phyloP scores from a whole-genome alignment of 2,329 filamentous ascomycete species.

The Ophiosphaerella korrae region DNA sequence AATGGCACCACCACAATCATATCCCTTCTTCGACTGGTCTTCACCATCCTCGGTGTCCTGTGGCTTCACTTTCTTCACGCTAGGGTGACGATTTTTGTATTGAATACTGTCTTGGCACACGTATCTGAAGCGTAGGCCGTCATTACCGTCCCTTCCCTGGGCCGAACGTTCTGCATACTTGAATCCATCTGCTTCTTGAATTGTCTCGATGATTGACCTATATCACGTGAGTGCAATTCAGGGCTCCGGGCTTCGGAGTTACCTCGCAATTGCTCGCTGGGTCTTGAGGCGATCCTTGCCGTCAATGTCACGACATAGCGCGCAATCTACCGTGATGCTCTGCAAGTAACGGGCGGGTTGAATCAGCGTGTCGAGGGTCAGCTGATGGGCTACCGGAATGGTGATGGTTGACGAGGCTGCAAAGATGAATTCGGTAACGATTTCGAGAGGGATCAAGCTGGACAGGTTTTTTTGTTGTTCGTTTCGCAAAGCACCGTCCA shows the following conservation, averaged over 20 bases:
- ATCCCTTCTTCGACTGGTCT: slow-evolving; percentile 16
- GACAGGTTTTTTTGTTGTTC: slow-evolving; percentile 34
- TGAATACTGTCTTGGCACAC: slow-evolving; percentile 42
- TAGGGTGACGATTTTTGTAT: slow-evolving; percentile 34
- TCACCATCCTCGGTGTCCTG: slow-evolving; percentile 14
- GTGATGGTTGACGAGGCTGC: slow-evolving; percentile 36
- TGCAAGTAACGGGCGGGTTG: slow-evolving; percentile 34
- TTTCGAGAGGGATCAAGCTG: slow-evolving; percentile 35
- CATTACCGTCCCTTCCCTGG: slow-evolving; percentile 32
- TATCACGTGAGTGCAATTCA: slow-evolving; percentile 5
- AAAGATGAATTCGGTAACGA: slow-evolving; percentile 43
- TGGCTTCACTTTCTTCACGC: slow-evolving; percentile 26
- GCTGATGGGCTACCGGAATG: slow-evolving; percentile 34
- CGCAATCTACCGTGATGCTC: slow-evolving; percentile 35
- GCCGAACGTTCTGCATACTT: slow-evolving; percentile 41
- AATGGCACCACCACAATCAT: slow-evolving; percentile 43
- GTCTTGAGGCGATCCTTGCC: slow-evolving; percentile 35
- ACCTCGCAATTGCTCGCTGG: slow-evolving; percentile 38
- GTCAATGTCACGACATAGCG: slow-evolving; percentile 32
- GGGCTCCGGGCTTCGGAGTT: neutral
- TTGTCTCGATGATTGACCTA: slow-evolving; percentile 35
- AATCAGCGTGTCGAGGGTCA: slow-evolving; percentile 30
- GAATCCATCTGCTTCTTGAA: slow-evolving; percentile 42
- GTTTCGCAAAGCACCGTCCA: slow-evolving; percentile 37
- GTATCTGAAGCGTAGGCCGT: slow-evolving; percentile 41